phyloP scores from a whole-genome alignment of 1,284 basidiomycete species.

The Cutaneotrichosporon dermatis region DNA sequence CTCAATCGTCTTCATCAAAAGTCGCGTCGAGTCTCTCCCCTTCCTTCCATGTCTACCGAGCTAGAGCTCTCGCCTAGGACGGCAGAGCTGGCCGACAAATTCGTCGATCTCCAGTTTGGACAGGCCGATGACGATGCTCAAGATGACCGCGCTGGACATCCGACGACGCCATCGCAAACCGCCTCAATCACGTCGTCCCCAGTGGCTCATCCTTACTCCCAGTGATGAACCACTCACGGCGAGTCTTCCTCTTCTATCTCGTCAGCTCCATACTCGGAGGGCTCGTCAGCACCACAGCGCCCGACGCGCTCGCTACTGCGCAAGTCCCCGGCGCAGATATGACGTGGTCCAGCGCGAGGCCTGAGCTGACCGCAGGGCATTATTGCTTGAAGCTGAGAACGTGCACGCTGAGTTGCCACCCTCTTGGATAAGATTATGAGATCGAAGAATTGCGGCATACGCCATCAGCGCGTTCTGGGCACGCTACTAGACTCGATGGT shows the following conservation, averaged over 20 bases:
- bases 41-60: neutral
- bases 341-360: neutral
- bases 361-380: conserved; percentile 9
- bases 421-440: conserved; percentile 35
- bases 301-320: conserved; percentile 13
- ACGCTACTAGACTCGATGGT: conserved; percentile 28
- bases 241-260: conserved; percentile 12
- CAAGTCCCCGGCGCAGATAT: conserved; percentile 3
- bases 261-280: conserved; percentile 6
- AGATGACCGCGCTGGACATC: neutral
- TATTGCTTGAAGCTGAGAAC: conserved; percentile 16
- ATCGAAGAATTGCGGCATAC: conserved; percentile 40
- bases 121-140: neutral
- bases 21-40: no score
- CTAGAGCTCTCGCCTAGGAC: neutral
- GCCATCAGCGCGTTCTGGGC: conserved; percentile 53
- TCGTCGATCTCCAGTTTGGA: conserved; percentile 1
- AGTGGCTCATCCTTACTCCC: neutral
- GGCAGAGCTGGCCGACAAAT: neutral
- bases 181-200: neutral
- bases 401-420: conserved; percentile 21
- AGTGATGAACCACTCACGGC: neutral
- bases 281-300: conserved; percentile 4
- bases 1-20: no score
- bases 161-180: neutral